Conservation (phyloP, 768 basidiomycete species). For the Lactarius hatsudake region DNA sequence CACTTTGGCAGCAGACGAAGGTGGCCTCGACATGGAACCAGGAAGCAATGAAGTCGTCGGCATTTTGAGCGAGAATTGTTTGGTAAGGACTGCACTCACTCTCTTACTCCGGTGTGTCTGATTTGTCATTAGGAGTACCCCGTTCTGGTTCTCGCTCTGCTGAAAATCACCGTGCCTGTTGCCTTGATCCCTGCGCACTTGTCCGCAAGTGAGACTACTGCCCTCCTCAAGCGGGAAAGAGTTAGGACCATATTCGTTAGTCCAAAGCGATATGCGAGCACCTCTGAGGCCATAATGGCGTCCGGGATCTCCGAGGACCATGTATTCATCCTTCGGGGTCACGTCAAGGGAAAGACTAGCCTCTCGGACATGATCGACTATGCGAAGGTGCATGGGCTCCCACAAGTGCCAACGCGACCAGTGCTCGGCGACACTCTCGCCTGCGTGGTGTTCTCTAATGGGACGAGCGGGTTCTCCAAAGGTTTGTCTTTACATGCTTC, state of each 20-base stretch:
- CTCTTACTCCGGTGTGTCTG: conserved; percentile 3
- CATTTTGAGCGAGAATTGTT: conserved; percentile 66
- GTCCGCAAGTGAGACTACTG: conserved; percentile 55
- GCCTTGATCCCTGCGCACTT: conserved; percentile 53
- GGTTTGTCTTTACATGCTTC: conserved; percentile 36
- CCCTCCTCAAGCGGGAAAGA: conserved; percentile 47
- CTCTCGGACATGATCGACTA: conserved; percentile 45
- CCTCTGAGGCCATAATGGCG: conserved; percentile 38
- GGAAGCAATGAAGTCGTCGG: conserved; percentile 56
- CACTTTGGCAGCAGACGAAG: conserved; percentile 38
- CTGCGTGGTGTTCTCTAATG: conserved; percentile 73
- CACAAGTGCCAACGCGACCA: conserved; percentile 42
- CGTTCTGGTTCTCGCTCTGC: conserved; percentile 46
- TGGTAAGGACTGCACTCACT: conserved; percentile 42
- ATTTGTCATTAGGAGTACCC: conserved; percentile 47
- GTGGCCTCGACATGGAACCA: conserved; percentile 51
- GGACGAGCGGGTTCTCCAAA: conserved; percentile 75
- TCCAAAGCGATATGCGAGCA: conserved; percentile 41
- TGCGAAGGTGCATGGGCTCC: conserved; percentile 38
- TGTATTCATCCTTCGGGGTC: conserved; percentile 51
- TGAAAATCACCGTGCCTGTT: conserved; percentile 51
- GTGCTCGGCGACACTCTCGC: conserved; percentile 55
- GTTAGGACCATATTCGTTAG: conserved; percentile 55
- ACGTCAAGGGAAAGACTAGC: conserved; percentile 40
- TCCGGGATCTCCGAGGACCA: conserved; percentile 38